Base-by-base conservation (phyloP, 345 rosid genomes). In the Carallia brachiata region DNA sequence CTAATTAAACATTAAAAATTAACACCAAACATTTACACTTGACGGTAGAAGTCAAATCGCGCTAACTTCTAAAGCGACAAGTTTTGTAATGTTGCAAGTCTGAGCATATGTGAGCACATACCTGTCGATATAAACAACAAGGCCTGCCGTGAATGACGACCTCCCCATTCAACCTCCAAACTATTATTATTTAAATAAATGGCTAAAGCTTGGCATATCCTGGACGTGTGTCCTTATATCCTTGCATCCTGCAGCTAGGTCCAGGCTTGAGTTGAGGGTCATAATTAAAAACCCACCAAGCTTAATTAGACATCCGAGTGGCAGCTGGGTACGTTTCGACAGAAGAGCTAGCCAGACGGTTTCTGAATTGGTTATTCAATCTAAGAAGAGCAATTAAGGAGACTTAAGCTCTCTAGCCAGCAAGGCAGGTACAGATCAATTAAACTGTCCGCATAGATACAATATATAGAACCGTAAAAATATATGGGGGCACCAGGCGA, bases 401-500 rank as follows among this genome's bases (percentile, higher is more conserved):
- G 50, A 12, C 3, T 44, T 12, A 44, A 23, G 23, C 23, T 23
- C 4, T 32, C 4, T 1, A 12, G 50, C 50, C 3, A 19, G 15
- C 15, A 15, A 65, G 40, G 53, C 6, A 3, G 50, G 48, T 19
- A 9, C 12, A 68, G 19, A 56, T 7, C 60, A 23, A 56, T 7
- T 32, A 23, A 56, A 27, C 60, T 56, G 27, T 27, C 32, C 6
- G 0, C 60, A 2, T 23, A 3, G 12, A 2, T 10, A 7, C 31
- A 54, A 4, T 55, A 56, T 23, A 17, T 7, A 3, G 19, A 37
- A 28, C 23, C 23, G 23, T 23, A 23, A 23, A 23, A 23, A 23
- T 23, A 23, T 9, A 72, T 72, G 82, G 79, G 70, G 27, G 67
- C 67, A 59, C 69, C 69, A 1, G 31, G 44, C 13, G 76, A 37